Conservation (phyloP, 2,329 filamentous ascomycete species). For the Exophiala xenobiotica region DNA sequence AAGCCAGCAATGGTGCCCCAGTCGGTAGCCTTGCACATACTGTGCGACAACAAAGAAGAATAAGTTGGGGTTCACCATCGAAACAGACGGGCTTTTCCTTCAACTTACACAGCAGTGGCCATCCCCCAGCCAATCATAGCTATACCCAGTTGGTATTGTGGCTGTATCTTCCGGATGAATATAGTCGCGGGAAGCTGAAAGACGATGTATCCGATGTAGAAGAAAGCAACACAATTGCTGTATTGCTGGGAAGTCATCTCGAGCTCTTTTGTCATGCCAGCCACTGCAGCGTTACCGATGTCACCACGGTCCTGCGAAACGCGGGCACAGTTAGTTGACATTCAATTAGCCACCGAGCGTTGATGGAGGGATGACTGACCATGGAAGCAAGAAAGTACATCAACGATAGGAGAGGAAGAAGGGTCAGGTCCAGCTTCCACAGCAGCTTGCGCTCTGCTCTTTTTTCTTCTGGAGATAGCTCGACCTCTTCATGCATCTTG, state of each 20-base stretch:
- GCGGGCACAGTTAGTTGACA: not conserved
- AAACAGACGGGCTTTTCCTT: no score
- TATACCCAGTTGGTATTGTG: slow-evolving; percentile 3
- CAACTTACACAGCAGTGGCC: slow-evolving; percentile 2
- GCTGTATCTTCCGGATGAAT: slow-evolving; percentile 1
- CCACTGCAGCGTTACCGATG: slow-evolving; percentile 6
- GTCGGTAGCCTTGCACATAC: not conserved
- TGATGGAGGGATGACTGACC: not conserved
- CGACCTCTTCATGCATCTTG: no score
- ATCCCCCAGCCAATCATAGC: slow-evolving; percentile 2
- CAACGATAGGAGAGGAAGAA: slow-evolving; percentile 11
- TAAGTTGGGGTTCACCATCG: not conserved
- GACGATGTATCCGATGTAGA: slow-evolving; percentile 11
- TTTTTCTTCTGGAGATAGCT: slow-evolving; percentile 3
- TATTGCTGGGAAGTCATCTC: not conserved
- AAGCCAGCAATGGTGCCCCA: not conserved
- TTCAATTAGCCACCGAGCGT: not conserved
- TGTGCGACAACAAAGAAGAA: not conserved
- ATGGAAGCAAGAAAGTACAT: slow-evolving; percentile 12
- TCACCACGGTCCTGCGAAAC: slow-evolving; percentile 6
- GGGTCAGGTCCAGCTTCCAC: slow-evolving; percentile 9
- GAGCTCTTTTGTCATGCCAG: slow-evolving; percentile 11
- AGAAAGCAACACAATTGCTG: not conserved
- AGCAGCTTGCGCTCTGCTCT: slow-evolving; percentile 6
- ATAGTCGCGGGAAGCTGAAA: slow-evolving; percentile 10